These are phyloP conservation scores for Aspergillus asperescens DNA, from an alignment of 495 filamentous ascomycete genomes.

Conservation along the genomic window DNA sequence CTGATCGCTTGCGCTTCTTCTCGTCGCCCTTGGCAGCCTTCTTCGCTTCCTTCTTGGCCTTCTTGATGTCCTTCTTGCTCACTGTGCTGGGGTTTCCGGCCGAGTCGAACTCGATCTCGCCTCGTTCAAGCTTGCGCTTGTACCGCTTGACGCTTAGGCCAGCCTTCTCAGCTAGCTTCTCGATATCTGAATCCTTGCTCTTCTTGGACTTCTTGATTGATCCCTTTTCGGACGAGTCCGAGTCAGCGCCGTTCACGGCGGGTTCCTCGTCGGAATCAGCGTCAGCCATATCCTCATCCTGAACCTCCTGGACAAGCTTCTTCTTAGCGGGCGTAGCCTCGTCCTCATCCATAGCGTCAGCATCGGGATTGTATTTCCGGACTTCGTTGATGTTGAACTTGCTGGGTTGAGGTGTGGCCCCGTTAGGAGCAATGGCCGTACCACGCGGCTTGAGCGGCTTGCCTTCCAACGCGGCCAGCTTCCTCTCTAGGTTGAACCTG, in stretches of 20 bases:
- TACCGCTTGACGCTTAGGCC: conserved; percentile 65
- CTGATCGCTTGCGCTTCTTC: conserved; percentile 55
- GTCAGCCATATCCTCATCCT: conserved; percentile 55
- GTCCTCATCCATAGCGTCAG: conserved; percentile 74
- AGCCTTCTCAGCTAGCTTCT: conserved; percentile 53
- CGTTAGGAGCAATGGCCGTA: conserved; percentile 69
- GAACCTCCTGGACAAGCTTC: conserved; percentile 48
- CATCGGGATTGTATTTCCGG: conserved; percentile 93
- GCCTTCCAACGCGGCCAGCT: conserved; percentile 80
- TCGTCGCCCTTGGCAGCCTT: conserved; percentile 47
- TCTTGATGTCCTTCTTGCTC: conserved; percentile 74
- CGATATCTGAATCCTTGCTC: conserved; percentile 49
- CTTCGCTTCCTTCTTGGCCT: conserved; percentile 60
- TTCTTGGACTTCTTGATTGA: conserved; percentile 41
- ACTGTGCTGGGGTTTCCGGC: conserved; percentile 56
- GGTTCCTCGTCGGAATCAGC: conserved; percentile 32
- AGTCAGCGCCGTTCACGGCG: conserved; percentile 44
- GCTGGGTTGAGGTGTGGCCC: conserved; percentile 49
- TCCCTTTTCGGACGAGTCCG: conserved; percentile 40
- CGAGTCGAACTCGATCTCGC: conserved; percentile 55
- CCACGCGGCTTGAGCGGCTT: conserved; percentile 77
- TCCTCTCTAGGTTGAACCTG: conserved; percentile 75
- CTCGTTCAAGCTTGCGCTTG: conserved; percentile 64
- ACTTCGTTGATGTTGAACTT: conserved; percentile 93
- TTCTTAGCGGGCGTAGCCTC: conserved; percentile 47